Base-by-base conservation (phyloP, 2,329 filamentous ascomycete species). In the Coniochaeta sp. region DNA sequence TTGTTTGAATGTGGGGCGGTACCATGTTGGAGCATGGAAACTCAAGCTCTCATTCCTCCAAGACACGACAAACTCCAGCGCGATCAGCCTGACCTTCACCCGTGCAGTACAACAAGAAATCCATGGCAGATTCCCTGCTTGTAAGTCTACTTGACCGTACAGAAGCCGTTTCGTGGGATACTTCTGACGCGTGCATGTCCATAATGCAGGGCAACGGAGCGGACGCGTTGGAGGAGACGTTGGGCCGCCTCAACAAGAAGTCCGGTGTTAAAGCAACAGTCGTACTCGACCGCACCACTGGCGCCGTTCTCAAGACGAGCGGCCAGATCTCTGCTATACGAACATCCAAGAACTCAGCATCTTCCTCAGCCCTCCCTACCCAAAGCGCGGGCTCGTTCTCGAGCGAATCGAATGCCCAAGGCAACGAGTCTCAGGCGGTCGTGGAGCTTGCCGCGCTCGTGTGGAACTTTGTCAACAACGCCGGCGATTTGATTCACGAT, bases 221-320 rank as follows among this genome's bases (percentile, higher is more conserved):
- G 62, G 86, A 89, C 67, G 83, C 82, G 47, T 81, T 90, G 62
- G 82, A 85, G 58, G 83, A 86, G 77, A 76, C 84, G 63, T 82
- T 93, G 62, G 83, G 82, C 55, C 86, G 89, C 19, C 79, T 95
- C 52, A 86, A 88, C 44, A 88, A 89, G 70, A 93, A 93, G 69
- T 83, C 89, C 33, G 89, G 89, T 62, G 90, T 95, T 58, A 89
- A 89, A 71, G 89, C 88, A 66, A 89, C 89, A 60, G 81, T 95
- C 57, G 84, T 91, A 59, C 79, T 95, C 47, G 89, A 92, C 66
- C 85, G 89, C 60, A 76, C 82, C 16, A 88, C 83, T 24, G 90
- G 89, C 58, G 82, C 88, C 1, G 89, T 95, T 58, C 81, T 95
- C 58, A 89, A 89, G 69, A 89, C 87, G 7, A 89, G 84, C 59